These are phyloP conservation scores for Colletotrichum liriopes DNA, from an alignment of 2,329 filamentous ascomycete species.

Conservation along the genomic window DNA sequence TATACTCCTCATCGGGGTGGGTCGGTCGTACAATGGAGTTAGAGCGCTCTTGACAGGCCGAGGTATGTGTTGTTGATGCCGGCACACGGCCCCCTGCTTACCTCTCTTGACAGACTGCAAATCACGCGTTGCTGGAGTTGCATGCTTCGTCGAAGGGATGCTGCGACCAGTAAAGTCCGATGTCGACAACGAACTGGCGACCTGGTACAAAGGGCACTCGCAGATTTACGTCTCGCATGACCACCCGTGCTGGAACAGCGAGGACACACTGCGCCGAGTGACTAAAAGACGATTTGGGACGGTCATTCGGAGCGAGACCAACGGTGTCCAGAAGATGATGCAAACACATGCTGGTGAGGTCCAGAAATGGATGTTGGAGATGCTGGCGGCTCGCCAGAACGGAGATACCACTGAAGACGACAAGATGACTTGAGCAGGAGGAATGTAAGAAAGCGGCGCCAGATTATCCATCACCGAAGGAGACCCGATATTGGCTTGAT, in stretches of 20 bases:
- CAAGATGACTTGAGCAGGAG: conserved; percentile 47
- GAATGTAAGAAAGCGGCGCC: background rate
- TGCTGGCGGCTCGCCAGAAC: conserved; percentile 52
- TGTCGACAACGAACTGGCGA: conserved; percentile 78
- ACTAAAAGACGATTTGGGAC: conserved; percentile 73
- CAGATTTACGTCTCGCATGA: conserved; percentile 82
- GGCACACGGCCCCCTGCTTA: conserved; percentile 3
- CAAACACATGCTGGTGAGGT: conserved; percentile 67
- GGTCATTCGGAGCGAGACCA: conserved; percentile 66
- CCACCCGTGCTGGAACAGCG: conserved; percentile 83
- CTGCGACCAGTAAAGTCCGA: conserved; percentile 87
- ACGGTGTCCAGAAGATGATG: conserved; percentile 71
- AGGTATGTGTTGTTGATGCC: conserved; percentile 64
- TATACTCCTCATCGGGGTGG: conserved; percentile 89
- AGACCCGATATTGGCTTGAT: background rate
- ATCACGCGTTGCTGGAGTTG: conserved; percentile 77
- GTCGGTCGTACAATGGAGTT: conserved; percentile 89
- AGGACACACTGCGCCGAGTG: conserved; percentile 72
- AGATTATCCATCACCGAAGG: background rate
- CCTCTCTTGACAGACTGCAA: conserved; percentile 69
- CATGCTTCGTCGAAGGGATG: conserved; percentile 86
- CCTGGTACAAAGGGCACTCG: conserved; percentile 89
- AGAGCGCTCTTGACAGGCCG: conserved; percentile 85
- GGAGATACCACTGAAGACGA: conserved; percentile 68
- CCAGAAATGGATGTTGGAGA: conserved; percentile 65